These are phyloP conservation scores for Licmophora abbreviata DNA, from an alignment of 108 stramenopile genomes.

Conservation along the genomic window DNA sequence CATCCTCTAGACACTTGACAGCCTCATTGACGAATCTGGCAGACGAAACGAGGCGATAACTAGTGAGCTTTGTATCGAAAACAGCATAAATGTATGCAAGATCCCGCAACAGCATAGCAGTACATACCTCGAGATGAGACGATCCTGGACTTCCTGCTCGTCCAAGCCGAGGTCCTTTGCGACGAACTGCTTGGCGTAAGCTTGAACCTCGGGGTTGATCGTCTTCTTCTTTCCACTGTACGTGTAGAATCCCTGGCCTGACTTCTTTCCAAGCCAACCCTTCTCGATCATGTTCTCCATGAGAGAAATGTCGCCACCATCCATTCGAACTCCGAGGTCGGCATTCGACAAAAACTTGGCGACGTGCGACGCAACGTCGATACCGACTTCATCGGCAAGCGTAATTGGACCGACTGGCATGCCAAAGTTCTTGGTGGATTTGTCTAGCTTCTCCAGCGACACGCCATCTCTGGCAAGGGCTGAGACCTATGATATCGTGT, in stretches of 20 bases:
- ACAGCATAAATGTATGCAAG: no score
- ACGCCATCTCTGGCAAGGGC: conserved; percentile 85
- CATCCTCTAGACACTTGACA: conserved; percentile 95
- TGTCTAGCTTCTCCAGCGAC: conserved; percentile 81
- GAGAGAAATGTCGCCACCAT: conserved; percentile 86
- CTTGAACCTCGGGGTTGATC: conserved; percentile 73
- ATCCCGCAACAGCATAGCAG: no score
- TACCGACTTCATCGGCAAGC: conserved; percentile 93
- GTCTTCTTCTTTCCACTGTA: conserved; percentile 87
- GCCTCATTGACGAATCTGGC: conserved; percentile 99
- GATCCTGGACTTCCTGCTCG: conserved; percentile 91
- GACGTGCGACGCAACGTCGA: conserved; percentile 94
- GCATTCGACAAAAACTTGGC: conserved; percentile 85
- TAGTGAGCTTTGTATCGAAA: not conserved
- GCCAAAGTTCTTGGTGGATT: conserved; percentile 91
- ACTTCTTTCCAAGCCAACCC: conserved; percentile 94
- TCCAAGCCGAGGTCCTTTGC: conserved; percentile 46
- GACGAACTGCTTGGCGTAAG: conserved; percentile 64
- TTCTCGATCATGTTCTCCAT: conserved; percentile 93
- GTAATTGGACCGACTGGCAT: conserved; percentile 94
- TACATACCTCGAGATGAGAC: conserved; percentile 77
- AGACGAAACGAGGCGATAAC: not conserved
- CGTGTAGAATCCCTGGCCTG: conserved; percentile 96
- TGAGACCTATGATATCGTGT: conserved; percentile 28
- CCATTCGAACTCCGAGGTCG: conserved; percentile 93